These are phyloP conservation scores for Pterocarpus santalinus DNA, from an alignment of 306 rosid genomes.

Conservation along the genomic window DNA sequence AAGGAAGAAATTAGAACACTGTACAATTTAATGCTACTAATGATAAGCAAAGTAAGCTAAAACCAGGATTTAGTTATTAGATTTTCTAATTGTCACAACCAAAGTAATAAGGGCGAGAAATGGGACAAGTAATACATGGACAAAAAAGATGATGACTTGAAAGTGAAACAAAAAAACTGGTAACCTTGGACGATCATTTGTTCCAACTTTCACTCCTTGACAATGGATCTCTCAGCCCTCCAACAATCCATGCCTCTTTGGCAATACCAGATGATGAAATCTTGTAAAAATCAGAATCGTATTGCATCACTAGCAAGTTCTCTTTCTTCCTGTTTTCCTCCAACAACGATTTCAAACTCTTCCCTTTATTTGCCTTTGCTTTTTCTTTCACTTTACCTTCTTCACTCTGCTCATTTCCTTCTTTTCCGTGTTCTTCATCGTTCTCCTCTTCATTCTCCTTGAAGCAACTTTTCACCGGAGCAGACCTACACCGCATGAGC, in stretches of 20 bases:
- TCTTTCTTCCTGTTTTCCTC: constrained; percentile 68
- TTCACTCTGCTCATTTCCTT: constrained; percentile 4
- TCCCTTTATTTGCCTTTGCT: constrained; percentile 50
- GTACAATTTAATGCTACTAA: constrained; percentile 42
- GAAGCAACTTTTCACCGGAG: constrained; percentile 83
- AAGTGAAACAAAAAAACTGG: not conserved
- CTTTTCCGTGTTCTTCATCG: not conserved
- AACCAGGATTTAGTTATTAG: constrained; percentile 31
- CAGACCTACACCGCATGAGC: constrained; percentile 94
- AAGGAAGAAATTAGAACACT: constrained; percentile 37
- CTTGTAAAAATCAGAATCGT: constrained; percentile 59
- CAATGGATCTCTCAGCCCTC: constrained; percentile 69
- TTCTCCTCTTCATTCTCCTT: constrained; percentile 51
- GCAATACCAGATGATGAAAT: constrained; percentile 76
- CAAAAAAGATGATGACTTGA: not conserved
- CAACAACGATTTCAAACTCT: constrained; percentile 76
- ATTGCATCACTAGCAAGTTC: constrained; percentile 68
- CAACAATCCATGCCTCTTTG: constrained; percentile 87
- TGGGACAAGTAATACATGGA: constrained; percentile 15
- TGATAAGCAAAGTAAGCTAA: constrained; percentile 20
- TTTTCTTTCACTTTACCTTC: constrained; percentile 9
- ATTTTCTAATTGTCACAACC: constrained; percentile 42
- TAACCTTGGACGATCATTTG: constrained; percentile 55
- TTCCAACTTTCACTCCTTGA: constrained; percentile 83
- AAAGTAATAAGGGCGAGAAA: not conserved